Conservation (phyloP, 106 monocot genomes). For the Narthecium ossifragum region DNA sequence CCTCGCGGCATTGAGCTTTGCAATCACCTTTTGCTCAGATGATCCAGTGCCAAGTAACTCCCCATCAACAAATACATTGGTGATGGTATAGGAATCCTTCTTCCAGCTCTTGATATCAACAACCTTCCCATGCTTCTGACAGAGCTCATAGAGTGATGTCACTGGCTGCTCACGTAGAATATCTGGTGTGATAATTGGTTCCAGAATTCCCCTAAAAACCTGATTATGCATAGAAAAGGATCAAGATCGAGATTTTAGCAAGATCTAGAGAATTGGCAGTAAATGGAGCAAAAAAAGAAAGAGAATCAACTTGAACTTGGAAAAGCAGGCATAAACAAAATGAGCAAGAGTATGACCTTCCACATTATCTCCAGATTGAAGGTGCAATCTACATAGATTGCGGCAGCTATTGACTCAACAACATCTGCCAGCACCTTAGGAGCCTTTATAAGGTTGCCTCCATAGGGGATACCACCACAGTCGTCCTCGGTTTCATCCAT, state of each 20-base stretch:
- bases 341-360: slow-evolving; percentile 27
- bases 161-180: slow-evolving; percentile 51
- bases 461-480: slow-evolving; percentile 7
- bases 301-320: too few species aligned
- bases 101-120: slow-evolving; percentile 27
- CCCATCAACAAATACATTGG: slow-evolving; percentile 40
- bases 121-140: slow-evolving; percentile 40
- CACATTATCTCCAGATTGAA: slow-evolving; percentile 43
- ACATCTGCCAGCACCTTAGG: slow-evolving; percentile 50
- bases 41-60: slow-evolving; percentile 34
- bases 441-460: slow-evolving; percentile 14
- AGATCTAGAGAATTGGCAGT: too few species aligned
- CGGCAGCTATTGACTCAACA: slow-evolving; percentile 50
- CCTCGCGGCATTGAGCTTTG: slow-evolving; percentile 60
- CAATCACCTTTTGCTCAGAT: slow-evolving; percentile 45
- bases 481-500: slow-evolving; percentile 7
- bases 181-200: slow-evolving; percentile 63
- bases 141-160: slow-evolving; percentile 34
- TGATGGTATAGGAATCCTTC: slow-evolving; percentile 14
- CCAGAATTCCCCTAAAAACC: slow-evolving; percentile 38
- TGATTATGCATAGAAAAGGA: slow-evolving; percentile 1
- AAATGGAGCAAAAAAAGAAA: too few species aligned
- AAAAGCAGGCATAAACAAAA: too few species aligned
- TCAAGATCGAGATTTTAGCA: background rate
- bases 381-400: slow-evolving; percentile 47